Conservation (phyloP, 495 filamentous ascomycete genomes). For the Hypoxylon perforatum region DNA sequence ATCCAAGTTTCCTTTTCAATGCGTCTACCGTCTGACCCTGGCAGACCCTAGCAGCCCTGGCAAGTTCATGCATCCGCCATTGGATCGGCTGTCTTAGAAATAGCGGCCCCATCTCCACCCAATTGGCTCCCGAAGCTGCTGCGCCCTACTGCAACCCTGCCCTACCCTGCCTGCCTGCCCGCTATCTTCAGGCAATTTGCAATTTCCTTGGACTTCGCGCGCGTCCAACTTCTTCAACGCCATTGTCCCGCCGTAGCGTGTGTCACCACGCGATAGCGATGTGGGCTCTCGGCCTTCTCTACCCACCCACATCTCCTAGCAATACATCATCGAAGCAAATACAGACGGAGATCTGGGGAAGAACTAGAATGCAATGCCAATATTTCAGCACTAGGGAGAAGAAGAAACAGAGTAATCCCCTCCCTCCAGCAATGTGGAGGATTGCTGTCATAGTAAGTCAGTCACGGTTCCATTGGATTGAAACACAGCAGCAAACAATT, state of each 20-base stretch:
- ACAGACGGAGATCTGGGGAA: constrained; percentile 1
- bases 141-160: constrained; percentile 29
- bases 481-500: constrained; percentile 14
- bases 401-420: background rate
- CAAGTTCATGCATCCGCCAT: constrained; percentile 21
- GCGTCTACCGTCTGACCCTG: constrained; percentile 6
- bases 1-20: constrained; percentile 30
- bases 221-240: constrained; percentile 9
- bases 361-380: background rate
- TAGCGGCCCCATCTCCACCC: constrained; percentile 29
- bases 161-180: too few species aligned
- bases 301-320: background rate
- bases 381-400: too few species aligned
- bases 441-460: constrained; percentile 34
- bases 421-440: constrained; percentile 7
- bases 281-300: background rate
- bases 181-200: constrained; percentile 33
- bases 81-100: constrained; percentile 38
- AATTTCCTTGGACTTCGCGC: constrained; percentile 33
- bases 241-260: background rate
- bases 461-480: constrained; percentile 30
- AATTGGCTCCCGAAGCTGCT: constrained; percentile 40
- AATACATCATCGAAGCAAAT: constrained; percentile 1
- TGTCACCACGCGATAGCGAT: background rate
- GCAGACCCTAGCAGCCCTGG: constrained; percentile 16